Evolutionary conservation across 331 rosid species (phyloP).

Genomic region (Stylosanthes scabra): DNA sequence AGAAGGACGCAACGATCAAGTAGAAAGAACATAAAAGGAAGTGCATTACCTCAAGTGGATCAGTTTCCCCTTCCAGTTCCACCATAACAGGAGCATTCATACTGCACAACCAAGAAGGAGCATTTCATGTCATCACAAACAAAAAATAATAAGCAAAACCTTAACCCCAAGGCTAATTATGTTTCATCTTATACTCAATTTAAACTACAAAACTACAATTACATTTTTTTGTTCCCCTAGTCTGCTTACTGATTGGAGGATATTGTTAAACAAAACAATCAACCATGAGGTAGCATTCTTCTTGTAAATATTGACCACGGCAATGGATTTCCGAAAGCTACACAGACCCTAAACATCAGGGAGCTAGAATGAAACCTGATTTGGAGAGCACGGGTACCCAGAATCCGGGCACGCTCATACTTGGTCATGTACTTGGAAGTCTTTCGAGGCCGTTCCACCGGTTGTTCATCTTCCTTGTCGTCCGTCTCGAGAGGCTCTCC

Average conservation of each 20-base stretch:
- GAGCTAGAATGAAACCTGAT: slow-evolving; percentile 56
- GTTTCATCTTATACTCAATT: no score
- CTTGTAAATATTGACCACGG: not conserved
- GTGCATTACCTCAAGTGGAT: slow-evolving; percentile 70
- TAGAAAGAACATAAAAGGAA: not conserved
- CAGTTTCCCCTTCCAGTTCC: slow-evolving; percentile 92
- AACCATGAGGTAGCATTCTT: no score
- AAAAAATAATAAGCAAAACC: not conserved
- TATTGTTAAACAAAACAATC: no score
- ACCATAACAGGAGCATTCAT: slow-evolving; percentile 96
- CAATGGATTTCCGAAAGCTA: not conserved
- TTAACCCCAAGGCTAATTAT: not conserved
- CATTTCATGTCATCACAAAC: slow-evolving; percentile 4
- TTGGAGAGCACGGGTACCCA: slow-evolving; percentile 84
- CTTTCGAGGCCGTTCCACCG: slow-evolving; percentile 58
- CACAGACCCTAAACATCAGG: not conserved
- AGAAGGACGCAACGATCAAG: not conserved
- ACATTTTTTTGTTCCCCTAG: no score
- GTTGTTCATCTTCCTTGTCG: slow-evolving; percentile 53
- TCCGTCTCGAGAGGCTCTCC: slow-evolving; percentile 62
- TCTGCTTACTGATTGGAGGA: no score
- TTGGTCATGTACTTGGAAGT: slow-evolving; percentile 85
- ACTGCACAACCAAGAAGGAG: slow-evolving; percentile 48
- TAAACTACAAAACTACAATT: no score
- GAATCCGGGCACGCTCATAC: slow-evolving; percentile 81